A percentile compares a stretch with the other conserved stretches of the same genome.
Evolutionary conservation across 1,284 basidiomycete genomes (phyloP).

Genomic region (Boletus sp.): DNA sequence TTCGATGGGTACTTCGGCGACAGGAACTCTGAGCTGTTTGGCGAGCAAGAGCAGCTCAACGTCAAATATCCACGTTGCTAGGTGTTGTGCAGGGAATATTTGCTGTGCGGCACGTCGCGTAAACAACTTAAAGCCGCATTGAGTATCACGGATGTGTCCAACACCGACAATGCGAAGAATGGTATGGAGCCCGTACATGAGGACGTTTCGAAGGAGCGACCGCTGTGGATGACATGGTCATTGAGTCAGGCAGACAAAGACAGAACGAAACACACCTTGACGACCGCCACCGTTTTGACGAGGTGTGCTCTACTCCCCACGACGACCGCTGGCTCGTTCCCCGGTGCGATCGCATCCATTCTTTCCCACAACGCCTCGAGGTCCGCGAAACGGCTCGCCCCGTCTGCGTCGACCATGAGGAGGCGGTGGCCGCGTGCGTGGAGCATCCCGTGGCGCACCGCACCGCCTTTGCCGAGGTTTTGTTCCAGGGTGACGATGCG

Average conservation of each 20-base stretch:
- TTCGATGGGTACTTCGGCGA: slow-evolving; percentile 84
- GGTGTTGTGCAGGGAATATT: slow-evolving; percentile 85
- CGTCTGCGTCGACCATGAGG: slow-evolving; percentile 93
- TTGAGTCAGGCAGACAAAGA: background rate
- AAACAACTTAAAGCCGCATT: slow-evolving; percentile 96
- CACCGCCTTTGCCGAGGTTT: slow-evolving; percentile 92
- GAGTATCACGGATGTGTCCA: slow-evolving; percentile 88
- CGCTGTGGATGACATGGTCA: slow-evolving; percentile 52
- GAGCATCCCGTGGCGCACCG: slow-evolving; percentile 88
- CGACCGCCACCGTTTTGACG: slow-evolving; percentile 90
- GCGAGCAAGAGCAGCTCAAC: slow-evolving; percentile 93
- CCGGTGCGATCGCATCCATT: slow-evolving; percentile 64
- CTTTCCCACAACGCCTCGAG: slow-evolving; percentile 72
- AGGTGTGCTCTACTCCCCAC: slow-evolving; percentile 92
- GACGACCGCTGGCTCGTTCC: slow-evolving; percentile 63
- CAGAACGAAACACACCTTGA: slow-evolving; percentile 65
- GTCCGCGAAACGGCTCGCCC: slow-evolving; percentile 86
- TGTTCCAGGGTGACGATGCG: slow-evolving; percentile 77
- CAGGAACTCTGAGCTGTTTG: slow-evolving; percentile 72
- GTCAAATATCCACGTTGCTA: slow-evolving; percentile 93
- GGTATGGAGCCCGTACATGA: slow-evolving; percentile 91
- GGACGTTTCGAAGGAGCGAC: slow-evolving; percentile 83
- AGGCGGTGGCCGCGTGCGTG: slow-evolving; percentile 78
- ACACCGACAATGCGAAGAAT: slow-evolving; percentile 85
- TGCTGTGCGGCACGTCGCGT: slow-evolving; percentile 76